Conservation (phyloP, 2,329 filamentous ascomycete species). For the Hymenoscyphus linearis region DNA sequence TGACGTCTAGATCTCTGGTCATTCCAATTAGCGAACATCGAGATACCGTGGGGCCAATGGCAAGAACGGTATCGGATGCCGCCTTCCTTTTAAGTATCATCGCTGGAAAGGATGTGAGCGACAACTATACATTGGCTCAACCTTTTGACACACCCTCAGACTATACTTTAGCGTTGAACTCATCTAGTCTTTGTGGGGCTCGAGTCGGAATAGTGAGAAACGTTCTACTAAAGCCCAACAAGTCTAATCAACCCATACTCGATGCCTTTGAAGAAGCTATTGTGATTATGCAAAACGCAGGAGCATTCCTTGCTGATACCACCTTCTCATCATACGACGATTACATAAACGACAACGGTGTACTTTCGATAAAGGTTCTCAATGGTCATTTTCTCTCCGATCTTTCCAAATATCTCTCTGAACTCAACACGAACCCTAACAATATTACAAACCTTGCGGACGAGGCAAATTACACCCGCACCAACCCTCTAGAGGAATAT, state of each 20-base stretch:
- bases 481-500: conserved; percentile 8
- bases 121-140: conserved; percentile 60
- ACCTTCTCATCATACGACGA: conserved; percentile 50
- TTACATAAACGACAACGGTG: conserved; percentile 28
- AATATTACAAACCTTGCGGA: conserved; percentile 12
- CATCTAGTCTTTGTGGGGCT: conserved; percentile 47
- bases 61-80: conserved; percentile 60
- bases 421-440: conserved; percentile 38
- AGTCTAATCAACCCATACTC: conserved; percentile 38
- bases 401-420: conserved; percentile 50
- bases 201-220: conserved; percentile 62
- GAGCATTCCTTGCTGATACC: conserved; percentile 54
- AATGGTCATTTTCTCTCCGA: conserved; percentile 55
- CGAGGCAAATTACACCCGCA: conserved; percentile 12
- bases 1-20: conserved; percentile 57
- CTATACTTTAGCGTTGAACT: conserved; percentile 54
- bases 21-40: conserved; percentile 61
- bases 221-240: conserved; percentile 28
- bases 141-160: conserved; percentile 51
- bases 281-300: conserved; percentile 45
- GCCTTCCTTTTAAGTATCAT: conserved; percentile 59
- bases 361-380: conserved; percentile 39
- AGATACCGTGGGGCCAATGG: conserved; percentile 61
- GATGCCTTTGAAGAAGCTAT: conserved; percentile 53
- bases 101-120: conserved; percentile 51